Base-by-base conservation (phyloP, 768 basidiomycete genomes). In the Cystoderma amianthinum region DNA sequence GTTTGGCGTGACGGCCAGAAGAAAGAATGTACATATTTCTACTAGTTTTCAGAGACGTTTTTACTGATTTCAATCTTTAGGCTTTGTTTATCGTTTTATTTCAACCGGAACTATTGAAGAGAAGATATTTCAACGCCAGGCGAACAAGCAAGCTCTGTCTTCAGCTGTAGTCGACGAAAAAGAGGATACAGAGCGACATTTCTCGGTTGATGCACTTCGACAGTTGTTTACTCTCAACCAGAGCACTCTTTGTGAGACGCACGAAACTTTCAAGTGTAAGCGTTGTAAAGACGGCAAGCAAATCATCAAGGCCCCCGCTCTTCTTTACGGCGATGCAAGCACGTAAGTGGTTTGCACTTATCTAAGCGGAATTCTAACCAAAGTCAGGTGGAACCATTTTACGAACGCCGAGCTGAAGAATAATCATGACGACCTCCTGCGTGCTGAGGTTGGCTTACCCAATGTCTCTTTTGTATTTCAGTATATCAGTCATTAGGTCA, bases 1-100 rank as follows among this genome's bases (percentile, higher is more conserved):
- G 95, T 99, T 6, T 99, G 95, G 95, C 87, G 95, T 65, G 95
- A 99, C 55, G 95, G 95, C 0, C 95, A 98, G 61, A 99, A 96
- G 79, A 98, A 98, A 77, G 94, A 96, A 64, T 99, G 95, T 93
- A 55, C 40, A 86, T 56, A n/a, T n/a, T n/a, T n/a, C n/a, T n/a
- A n/a, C n/a, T n/a, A n/a, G n/a, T n/a, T n/a, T n/a, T n/a, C n/a
- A n/a, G n/a, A n/a, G n/a, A n/a, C n/a, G n/a, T n/a, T n/a, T n/a
- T n/a, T n/a, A n/a, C n/a, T n/a, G n/a, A n/a, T n/a, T n/a, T n/a
- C n/a, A n/a, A 24, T 24, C 32, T 24, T 13, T 38, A 95, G 91
- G 92, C 55, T 99, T 99, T 51, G 95, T 98, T 3, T 99, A 98
- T 60, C 89, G 95, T 17, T 99, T 98, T 63, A 94, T 97, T 49